Evolutionary conservation across 2,329 filamentous ascomycete species (phyloP), one percentile per base, ranked within the genome.

Genomic region (Daldinia sp.): DNA sequence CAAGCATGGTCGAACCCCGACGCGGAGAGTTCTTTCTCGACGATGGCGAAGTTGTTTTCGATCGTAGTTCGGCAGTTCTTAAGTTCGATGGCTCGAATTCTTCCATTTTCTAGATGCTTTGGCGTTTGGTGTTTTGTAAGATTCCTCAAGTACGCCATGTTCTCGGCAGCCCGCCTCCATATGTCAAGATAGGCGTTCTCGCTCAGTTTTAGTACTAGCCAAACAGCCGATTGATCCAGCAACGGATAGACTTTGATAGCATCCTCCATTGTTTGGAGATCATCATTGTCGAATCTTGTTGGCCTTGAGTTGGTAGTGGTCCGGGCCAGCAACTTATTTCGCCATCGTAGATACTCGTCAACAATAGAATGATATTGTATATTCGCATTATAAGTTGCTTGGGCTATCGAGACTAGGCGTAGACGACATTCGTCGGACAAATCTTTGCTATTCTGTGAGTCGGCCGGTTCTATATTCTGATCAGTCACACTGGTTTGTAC

Each of bases 151-250:
- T 45, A 61, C 4, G 56, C 63, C 43, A 66, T 58, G 17, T 66
- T 63, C 13, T 66, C 56, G 3, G 51, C 45, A 1, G 56, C 60
- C 11, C 57, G 56, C 21, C 30, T 35, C 63, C 63, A 66, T n/a
- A 66, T 63, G 3, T 34, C 35, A 6, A 55, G 17, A 25, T 63
- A 63, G 5, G 63, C 55, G 10, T 15, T 49, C 1, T 66, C 37
- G 23, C 45, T 7, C 39, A 66, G 25, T 11, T 13, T 29, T 3
- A 66, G 43, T 6, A 66, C 52, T 13, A 52, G 29, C 30, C 41
- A 23, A 15, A 39, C 21, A 9, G 25, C 10, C 13, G 29, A 39
- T 9, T 15, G 10, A 17, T 37, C n/a, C 7, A n/a, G 21, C 8
- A 47, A 27, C 13, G 35, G 32, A n/a, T 27, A 29, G 7, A 15